A percentile compares a stretch with the other conserved stretches of the same genome.
These are phyloP conservation scores for Cymbidium sinense DNA, from an alignment of 106 monocot species.

Conservation along the genomic window DNA sequence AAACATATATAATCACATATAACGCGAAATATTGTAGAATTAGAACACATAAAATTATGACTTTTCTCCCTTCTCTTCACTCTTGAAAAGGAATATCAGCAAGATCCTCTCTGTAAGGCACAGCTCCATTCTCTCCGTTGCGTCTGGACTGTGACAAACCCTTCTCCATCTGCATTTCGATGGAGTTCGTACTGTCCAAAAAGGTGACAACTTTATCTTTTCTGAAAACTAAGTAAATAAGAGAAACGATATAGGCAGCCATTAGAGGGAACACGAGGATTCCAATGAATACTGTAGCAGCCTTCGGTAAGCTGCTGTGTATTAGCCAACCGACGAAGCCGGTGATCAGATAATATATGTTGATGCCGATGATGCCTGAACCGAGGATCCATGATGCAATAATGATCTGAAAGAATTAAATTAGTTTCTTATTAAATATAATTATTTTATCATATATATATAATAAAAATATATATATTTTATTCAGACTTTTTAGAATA, in stretches of 20 bases:
- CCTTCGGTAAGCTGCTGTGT: constrained; percentile 52
- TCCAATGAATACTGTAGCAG: constrained; percentile 40
- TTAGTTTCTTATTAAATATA: not conserved
- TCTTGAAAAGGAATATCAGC: constrained; percentile 22
- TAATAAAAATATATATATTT: no score
- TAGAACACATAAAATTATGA: not conserved
- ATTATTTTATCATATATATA: no score
- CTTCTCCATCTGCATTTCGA: constrained; percentile 44
- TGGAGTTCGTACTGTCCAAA: not conserved
- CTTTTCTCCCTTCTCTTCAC: not conserved
- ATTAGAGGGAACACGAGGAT: constrained; percentile 76
- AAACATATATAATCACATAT: no score
- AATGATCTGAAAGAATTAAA: constrained; percentile 43
- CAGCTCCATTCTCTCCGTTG: constrained; percentile 47
- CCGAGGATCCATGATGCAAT: constrained; percentile 62
- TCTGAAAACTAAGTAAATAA: constrained; percentile 53
- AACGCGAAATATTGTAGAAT: no score
- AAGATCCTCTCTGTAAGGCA: constrained; percentile 31
- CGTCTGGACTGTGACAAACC: not conserved
- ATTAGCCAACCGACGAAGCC: constrained; percentile 57
- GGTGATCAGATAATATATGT: constrained; percentile 72
- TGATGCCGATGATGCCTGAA: constrained; percentile 51
- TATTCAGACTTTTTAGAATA: no score
- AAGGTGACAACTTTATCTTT: constrained; percentile 53
- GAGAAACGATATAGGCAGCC: constrained; percentile 41